Percentiles rank a stretch among this genome's conserved stretches.
These are phyloP conservation scores for Fusarium dimerum DNA, from an alignment of 2,329 filamentous ascomycete genomes.

Conservation along the genomic window DNA sequence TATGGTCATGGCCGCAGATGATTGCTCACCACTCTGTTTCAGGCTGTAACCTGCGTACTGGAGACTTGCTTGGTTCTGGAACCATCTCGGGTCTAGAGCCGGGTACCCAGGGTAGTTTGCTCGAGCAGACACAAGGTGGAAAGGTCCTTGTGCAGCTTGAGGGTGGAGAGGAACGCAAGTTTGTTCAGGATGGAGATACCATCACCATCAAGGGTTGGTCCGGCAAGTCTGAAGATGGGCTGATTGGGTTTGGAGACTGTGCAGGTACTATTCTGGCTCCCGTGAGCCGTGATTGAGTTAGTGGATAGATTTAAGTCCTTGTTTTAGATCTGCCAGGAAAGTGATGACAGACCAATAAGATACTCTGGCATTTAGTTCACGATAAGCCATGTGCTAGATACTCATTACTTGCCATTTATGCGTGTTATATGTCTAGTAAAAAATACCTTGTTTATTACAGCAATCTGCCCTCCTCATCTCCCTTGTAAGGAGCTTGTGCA, in stretches of 20 bases:
- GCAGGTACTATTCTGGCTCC: too few relatives aligned
- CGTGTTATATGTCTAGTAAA: too few relatives aligned
- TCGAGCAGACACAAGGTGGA: constrained; percentile 72
- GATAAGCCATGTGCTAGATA: too few relatives aligned
- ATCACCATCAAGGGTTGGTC: constrained; percentile 22
- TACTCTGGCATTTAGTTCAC: too few relatives aligned
- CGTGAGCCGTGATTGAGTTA: too few relatives aligned
- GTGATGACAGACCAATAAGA: too few relatives aligned
- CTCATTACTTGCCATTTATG: too few relatives aligned
- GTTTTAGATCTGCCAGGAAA: too few relatives aligned
- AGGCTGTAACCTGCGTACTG: constrained; percentile 72
- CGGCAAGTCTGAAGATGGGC: constrained; percentile 4
- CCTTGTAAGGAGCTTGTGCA: too few relatives aligned
- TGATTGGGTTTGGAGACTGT: constrained; percentile 25
- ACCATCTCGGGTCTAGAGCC: constrained; percentile 67
- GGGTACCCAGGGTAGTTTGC: constrained; percentile 67
- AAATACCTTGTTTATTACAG: too few relatives aligned
- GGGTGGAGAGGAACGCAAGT: constrained; percentile 52
- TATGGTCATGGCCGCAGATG: constrained; percentile 86
- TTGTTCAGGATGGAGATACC: constrained; percentile 23
- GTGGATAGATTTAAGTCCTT: too few relatives aligned
- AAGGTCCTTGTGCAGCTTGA: constrained; percentile 63
- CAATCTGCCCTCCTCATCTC: too few relatives aligned
- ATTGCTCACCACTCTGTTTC: constrained; percentile 77
- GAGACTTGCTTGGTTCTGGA: constrained; percentile 75